Evolutionary conservation across 2,329 filamentous ascomycete genomes (phyloP), one percentile per base, ranked within the genome.

Genomic region (Xylaria sp.): DNA sequence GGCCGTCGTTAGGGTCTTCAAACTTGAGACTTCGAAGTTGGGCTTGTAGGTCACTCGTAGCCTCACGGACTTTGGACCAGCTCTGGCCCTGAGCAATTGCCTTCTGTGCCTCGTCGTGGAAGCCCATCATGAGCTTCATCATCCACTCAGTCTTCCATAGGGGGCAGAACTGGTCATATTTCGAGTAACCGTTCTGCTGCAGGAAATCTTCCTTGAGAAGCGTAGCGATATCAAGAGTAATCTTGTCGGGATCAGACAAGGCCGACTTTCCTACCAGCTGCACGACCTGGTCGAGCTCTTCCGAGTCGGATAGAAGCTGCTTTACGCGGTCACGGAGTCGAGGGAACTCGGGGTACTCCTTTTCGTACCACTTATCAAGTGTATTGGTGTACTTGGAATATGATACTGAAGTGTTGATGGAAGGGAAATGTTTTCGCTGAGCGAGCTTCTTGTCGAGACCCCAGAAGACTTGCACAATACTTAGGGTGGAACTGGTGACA

Each of bases 121-220:
- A 99, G 67, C 91, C 93, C 87, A 99, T 93, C 90, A 99, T 98
- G 73, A 94, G 92, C 89, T 97, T 98, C 96, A 99, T 99, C 96
- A 99, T 98, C 91, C 96, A 99, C 82, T 97, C 92, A 0, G 96
- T 99, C 91, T 99, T 99, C 96, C 96, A 99, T 78, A 99, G 89
- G 59, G 96, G 96, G 80, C 96, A 99, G 90, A 97, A 99, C 84
- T 98, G 94, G 80, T 99, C 96, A 81, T 99, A 98, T 83, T 98
- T 94, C 75, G 92, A 96, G 89, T 99, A 99, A 72, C 96, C 96
- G 84, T 99, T 99, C 82, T 99, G 96, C 84, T 99, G 96, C 80
- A 99, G 81, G 85, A 99, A 99, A 81, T 99, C 96, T 80, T 99
- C 96, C 89, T 99, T 99, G 83, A 99, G 85, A 75, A 99, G 85